Evolutionary conservation across 2,329 filamentous ascomycete genomes (phyloP).

Genomic region (Thermomyces lanuginosus): DNA sequence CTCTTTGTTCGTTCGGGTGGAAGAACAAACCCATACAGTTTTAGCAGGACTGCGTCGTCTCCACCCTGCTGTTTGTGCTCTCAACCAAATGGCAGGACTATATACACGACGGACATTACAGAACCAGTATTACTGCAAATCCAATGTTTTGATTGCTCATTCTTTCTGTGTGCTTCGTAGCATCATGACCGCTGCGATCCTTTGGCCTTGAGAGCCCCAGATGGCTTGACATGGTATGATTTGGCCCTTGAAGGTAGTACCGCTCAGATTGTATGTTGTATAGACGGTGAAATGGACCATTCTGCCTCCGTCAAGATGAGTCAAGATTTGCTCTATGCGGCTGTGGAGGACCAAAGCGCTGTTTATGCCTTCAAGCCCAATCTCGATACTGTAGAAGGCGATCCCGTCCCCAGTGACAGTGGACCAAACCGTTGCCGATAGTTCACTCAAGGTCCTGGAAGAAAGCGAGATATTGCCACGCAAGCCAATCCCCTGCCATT

Average conservation of each 20-base stretch:
- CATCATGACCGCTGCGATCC: conserved; percentile 21
- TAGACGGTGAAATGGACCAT: conserved; percentile 20
- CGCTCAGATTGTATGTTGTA: conserved; percentile 13
- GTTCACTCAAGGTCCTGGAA: conserved; percentile 6
- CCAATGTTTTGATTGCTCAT: neutral
- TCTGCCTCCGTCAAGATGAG: conserved; percentile 7
- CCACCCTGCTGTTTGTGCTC: conserved; percentile 29
- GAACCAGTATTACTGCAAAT: neutral
- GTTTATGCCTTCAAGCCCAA: conserved; percentile 9
- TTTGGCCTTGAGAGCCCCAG: conserved; percentile 21
- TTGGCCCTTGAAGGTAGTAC: conserved; percentile 16
- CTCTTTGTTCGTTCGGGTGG: conserved; percentile 29
- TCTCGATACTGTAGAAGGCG: conserved; percentile 17
- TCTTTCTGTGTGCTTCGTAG: conserved; percentile 8
- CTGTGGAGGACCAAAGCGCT: conserved; percentile 9
- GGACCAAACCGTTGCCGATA: conserved; percentile 9
- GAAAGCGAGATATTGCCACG: conserved; percentile 9
- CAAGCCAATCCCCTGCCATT: conserved; percentile 63
- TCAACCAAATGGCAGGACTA: conserved; percentile 28
- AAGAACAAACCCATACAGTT: conserved; percentile 32
- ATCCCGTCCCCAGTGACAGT: conserved; percentile 12
- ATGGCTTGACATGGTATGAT: conserved; percentile 27
- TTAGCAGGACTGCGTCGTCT: conserved; percentile 35
- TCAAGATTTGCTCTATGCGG: conserved; percentile 12
- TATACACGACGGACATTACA: conserved; percentile 30